Conservation (phyloP, 1,284 basidiomycete genomes). For the Moesziomyces globuligerus region DNA sequence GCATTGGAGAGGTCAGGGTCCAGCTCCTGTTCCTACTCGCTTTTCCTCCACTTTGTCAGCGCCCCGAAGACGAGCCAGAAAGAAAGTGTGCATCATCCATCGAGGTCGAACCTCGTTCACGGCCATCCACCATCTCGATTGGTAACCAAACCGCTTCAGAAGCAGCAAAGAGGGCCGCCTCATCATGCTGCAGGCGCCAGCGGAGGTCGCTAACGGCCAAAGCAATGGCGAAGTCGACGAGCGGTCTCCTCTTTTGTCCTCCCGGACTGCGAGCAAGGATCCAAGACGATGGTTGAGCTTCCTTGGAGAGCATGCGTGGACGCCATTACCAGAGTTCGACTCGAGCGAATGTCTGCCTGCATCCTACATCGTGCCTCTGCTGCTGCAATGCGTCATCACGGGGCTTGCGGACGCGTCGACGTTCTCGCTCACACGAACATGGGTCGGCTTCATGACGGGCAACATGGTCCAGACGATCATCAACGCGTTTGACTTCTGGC, state of each 20-base stretch:
- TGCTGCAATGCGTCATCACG: conserved; percentile 42
- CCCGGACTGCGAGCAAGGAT: too few species aligned
- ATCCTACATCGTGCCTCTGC: conserved; percentile 24
- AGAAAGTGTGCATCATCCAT: too few species aligned
- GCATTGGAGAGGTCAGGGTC: too few species aligned
- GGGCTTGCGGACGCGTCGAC: conserved; percentile 39
- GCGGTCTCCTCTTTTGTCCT: conserved; percentile 11
- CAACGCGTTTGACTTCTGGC: conserved; percentile 25
- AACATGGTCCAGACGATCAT: conserved; percentile 47
- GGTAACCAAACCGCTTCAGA: not conserved
- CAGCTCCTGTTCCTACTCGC: too few species aligned
- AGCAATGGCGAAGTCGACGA: not conserved
- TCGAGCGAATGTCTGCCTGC: conserved; percentile 11
- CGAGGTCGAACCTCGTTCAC: too few species aligned
- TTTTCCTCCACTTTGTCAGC: too few species aligned
- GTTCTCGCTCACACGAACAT: conserved; percentile 29
- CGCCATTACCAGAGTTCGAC: conserved; percentile 16
- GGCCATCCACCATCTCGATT: too few species aligned
- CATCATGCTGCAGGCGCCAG: conserved; percentile 1
- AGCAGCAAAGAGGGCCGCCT: not conserved
- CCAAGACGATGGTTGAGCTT: not conserved
- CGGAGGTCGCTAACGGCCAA: not conserved
- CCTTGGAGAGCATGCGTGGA: conserved; percentile 11
- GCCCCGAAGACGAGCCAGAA: too few species aligned
- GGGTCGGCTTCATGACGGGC: conserved; percentile 52